Evolutionary conservation across 2,329 filamentous ascomycete genomes (phyloP), one percentile per base, ranked within the genome.

Genomic region (Penicillium palitans): DNA sequence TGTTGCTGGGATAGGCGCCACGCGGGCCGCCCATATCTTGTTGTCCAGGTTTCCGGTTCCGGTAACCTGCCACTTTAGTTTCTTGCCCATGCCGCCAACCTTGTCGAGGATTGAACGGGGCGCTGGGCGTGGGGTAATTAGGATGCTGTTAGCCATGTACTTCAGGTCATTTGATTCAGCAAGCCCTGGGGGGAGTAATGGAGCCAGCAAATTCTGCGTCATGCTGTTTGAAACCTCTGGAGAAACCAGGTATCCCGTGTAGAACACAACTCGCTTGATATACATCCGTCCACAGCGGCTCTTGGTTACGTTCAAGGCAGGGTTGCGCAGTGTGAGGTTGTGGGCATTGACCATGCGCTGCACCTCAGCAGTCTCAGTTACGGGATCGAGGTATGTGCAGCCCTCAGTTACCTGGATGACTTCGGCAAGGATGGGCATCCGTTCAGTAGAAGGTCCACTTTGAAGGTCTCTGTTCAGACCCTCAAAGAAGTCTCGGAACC

Each of bases 291-390:
- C 76, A 47, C 76, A 75, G 10, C 72, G 71, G 1, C 80, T 79
- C 41, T 78, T 80, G 10, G 73, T 71, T 21, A 65, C 63, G 52
- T 74, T 76, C 19, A 70, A 64, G 4, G 64, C 64, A 19, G 72
- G 66, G 55, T 72, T 68, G 42, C 68, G 73, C 25, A 69, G 59
- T 17, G 67, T 60, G 24, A 68, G 57, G 72, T 98, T 99, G 79
- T 98, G 93, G 21, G 84, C 81, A 71, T 96, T 93, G 76, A 98
- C 88, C 81, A 97, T 88, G 65, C 89, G 87, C 76, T 97, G 93
- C 15, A 98, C 86, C 72, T 93, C 89, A 17, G 89, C 87, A 37
- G 93, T 84, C 77, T 97, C 93, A 19, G 84, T 80, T 35, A 92
- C 84, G 1, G 92, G 91, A 64, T 95, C 87, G 35, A 97, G 84